Conservation (phyloP, 345 rosid species). For the Passiflora organensis region DNA sequence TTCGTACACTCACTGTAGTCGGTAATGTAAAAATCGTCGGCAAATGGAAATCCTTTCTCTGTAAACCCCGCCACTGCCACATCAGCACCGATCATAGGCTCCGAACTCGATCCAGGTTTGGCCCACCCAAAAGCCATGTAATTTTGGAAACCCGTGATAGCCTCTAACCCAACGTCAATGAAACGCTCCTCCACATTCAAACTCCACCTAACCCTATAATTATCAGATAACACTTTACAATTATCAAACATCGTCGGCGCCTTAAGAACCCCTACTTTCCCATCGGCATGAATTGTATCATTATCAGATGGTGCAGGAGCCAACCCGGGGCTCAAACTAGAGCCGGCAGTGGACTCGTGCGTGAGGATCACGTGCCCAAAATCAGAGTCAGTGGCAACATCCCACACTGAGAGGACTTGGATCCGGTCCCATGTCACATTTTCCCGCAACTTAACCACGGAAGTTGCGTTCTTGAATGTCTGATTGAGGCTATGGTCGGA, state of each 20-base stretch:
- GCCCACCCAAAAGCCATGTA: slow-evolving; percentile 99
- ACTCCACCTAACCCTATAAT: slow-evolving; percentile 73
- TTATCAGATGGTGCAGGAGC: slow-evolving; percentile 39
- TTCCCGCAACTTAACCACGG: slow-evolving; percentile 42
- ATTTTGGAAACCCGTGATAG: slow-evolving; percentile 46
- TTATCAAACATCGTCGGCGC: slow-evolving; percentile 75
- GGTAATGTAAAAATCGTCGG: slow-evolving; percentile 80
- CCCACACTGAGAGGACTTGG: slow-evolving; percentile 65
- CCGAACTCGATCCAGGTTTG: slow-evolving; percentile 37
- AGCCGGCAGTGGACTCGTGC: slow-evolving; percentile 27
- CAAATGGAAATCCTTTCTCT: slow-evolving; percentile 68
- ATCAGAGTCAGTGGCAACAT: slow-evolving; percentile 56
- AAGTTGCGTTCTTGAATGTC: slow-evolving; percentile 60
- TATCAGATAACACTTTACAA: slow-evolving; percentile 59
- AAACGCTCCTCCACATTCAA: slow-evolving; percentile 46
- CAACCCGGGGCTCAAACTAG: slow-evolving; percentile 20
- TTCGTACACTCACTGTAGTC: slow-evolving; percentile 60
- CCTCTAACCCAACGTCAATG: slow-evolving; percentile 83
- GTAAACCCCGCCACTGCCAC: slow-evolving; percentile 72
- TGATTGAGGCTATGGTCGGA: slow-evolving; percentile 59
- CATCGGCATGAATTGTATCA: slow-evolving; percentile 15
- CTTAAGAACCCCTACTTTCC: slow-evolving; percentile 13
- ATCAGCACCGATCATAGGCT: slow-evolving; percentile 69
- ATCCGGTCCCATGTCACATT: slow-evolving; percentile 63
- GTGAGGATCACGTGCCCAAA: slow-evolving; percentile 63